A percentile compares a stretch with the other conserved stretches of the same genome.
Evolutionary conservation across 192 early-diverging fungal genomes (phyloP).

Genomic region (Coemansia sp.): DNA sequence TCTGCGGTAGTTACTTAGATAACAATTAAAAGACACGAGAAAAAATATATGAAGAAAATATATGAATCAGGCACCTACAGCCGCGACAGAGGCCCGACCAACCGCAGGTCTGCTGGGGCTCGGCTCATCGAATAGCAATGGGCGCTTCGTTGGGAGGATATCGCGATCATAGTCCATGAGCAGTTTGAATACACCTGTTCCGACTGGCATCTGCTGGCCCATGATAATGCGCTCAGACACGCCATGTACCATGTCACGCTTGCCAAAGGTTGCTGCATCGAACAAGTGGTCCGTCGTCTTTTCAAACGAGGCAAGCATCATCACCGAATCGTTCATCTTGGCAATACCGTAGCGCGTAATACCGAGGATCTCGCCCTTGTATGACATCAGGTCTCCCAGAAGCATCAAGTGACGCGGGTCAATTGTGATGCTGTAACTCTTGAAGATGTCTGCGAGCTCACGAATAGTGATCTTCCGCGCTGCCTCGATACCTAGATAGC

Average conservation of each 20-base stretch:
- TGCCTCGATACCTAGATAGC: conserved; percentile 96
- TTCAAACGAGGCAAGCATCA: conserved; percentile 99
- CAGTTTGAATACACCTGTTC: conserved; percentile 96
- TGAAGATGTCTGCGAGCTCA: conserved; percentile 88
- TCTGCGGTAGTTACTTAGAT: too few species aligned
- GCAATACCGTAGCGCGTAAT: conserved; percentile 99
- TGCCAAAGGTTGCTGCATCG: conserved; percentile 95
- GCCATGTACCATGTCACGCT: conserved; percentile 91
- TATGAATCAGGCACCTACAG: not conserved
- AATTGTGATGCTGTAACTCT: conserved; percentile 89
- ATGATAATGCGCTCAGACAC: conserved; percentile 99
- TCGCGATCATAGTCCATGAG: conserved; percentile 70
- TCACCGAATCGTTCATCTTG: conserved; percentile 99
- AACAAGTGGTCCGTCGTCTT: conserved; percentile 99
- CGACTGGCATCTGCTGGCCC: conserved; percentile 97
- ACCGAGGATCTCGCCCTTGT: conserved; percentile 97
- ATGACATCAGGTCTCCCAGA: conserved; percentile 97
- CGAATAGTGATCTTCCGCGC: conserved; percentile 87
- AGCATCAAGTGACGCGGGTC: conserved; percentile 96
- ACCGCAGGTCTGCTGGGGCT: conserved; percentile 19
- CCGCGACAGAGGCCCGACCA: conserved; percentile 1
- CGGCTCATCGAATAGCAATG: conserved; percentile 68
- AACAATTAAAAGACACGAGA: too few species aligned
- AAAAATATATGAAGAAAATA: too few species aligned
- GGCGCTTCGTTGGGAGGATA: conserved; percentile 60